Conservation (phyloP, 2,329 filamentous ascomycete genomes). For the Ceratocystis huliohia region DNA sequence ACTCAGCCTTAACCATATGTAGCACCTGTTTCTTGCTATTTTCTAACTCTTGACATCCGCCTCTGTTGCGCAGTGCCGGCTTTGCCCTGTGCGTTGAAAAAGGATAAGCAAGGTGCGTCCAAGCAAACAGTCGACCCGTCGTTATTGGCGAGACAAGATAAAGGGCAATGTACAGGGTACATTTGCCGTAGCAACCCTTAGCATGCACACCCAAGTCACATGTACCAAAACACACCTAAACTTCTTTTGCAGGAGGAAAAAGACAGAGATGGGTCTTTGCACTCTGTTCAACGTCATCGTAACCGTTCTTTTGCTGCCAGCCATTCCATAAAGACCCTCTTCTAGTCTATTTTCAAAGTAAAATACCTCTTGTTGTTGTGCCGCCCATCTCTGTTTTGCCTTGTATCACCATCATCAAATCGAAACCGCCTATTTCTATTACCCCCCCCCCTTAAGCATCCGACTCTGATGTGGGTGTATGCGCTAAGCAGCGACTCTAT, state of each 20-base stretch:
- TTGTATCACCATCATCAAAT: constrained; percentile 1
- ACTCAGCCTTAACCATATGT: not conserved
- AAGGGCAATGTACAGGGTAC: not conserved
- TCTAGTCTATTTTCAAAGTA: too few relatives aligned
- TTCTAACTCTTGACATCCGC: not conserved
- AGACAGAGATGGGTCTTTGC: too few relatives aligned
- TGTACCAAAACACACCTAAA: too few relatives aligned
- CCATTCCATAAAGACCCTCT: too few relatives aligned
- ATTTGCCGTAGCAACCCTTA: not conserved
- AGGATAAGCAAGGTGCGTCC: not conserved
- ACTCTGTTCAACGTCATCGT: too few relatives aligned
- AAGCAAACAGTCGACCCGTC: not conserved
- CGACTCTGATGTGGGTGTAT: too few relatives aligned
- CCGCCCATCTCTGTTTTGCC: not conserved
- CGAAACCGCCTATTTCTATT: not conserved
- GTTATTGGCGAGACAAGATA: not conserved
- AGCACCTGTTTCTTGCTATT: not conserved
- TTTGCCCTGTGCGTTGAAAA: too few relatives aligned
- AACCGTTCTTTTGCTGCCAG: too few relatives aligned
- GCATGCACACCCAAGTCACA: too few relatives aligned
- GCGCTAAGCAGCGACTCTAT: too few relatives aligned
- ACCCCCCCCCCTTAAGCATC: not conserved
- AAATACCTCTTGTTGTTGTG: not conserved
- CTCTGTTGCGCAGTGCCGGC: not conserved
- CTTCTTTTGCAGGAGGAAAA: too few relatives aligned